Evolutionary conservation across 768 basidiomycete species (phyloP), one percentile per base, ranked within the genome.

Genomic region (Hypsizygus marmoreus): DNA sequence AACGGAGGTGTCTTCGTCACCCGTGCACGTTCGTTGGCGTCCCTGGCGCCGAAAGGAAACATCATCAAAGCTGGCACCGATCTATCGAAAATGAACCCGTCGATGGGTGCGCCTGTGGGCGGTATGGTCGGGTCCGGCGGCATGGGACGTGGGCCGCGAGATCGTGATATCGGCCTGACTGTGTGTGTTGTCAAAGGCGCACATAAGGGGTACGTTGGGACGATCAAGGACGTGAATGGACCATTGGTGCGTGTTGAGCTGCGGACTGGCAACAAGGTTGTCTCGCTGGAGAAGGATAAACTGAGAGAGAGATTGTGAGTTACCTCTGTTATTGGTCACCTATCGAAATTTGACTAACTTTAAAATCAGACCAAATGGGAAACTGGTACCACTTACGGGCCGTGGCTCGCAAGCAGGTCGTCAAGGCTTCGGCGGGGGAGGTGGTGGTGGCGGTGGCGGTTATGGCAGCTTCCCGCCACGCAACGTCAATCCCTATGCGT

Each of bases 1-100:
- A 94, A 98, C 57, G 87, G 91, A 16, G 97, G 97, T 47, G 85
- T 98, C 20, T 99, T 95, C 60, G 92, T 99, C 40, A 89, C 92
- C 0, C 85, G 93, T 28, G 82, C 91, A 11, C 84, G 90, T 31
- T 81, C 85, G 2, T 73, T 97, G 33, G 81, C 80, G 1, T 95
- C 94, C 9, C 69, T 92, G 16, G 91, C 94, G 1, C 93, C 95
- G 1, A 94, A 94, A 58, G 84, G 88, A 41, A 85, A 79, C 53
- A 65, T 86, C 30, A 63, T 86, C 37, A 86, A 86, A 56, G 69
- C 77, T 7, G 76, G 72, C 10, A 72, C 81, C 4, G 95, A 97
- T 66, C 73, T 95, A 11, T 87, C 90, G 6, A 94, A 95, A 67
- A 87, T 95, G 86, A 95, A 95, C 59, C 93, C 93, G 19, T 81